Evolutionary conservation across 2,329 filamentous ascomycete genomes (phyloP), one percentile per base, ranked within the genome.

Genomic region (Ampelomyces quisqualis): DNA sequence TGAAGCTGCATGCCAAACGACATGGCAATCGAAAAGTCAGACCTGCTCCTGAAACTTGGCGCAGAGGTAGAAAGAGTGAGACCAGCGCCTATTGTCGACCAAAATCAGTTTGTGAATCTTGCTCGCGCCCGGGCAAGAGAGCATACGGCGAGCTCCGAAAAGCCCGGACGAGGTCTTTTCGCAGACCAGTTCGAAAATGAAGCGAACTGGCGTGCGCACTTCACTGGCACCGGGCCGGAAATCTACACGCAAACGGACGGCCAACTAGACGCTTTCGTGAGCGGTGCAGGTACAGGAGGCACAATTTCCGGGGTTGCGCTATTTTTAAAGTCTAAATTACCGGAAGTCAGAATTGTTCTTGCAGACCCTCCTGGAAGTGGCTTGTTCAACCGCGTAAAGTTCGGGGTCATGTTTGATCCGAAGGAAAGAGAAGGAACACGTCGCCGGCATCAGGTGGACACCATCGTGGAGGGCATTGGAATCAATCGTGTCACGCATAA

Each of bases 341-440:
- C 77, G 0, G 62, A 75, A 8, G 52, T 93, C 43, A 79, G 78
- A 49, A 74, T 97, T 21, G 82, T 97, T 1, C 80, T 98, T 1
- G 91, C 93, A 0, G 93, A 98, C 68, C 94, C 93, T 1, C 90
- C 94, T 65, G 93, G 93, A 7, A 95, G 88, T 64, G 93, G 93
- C 0, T 74, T 98, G 18, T 96, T 86, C 74, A 95, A 98, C 72
- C 86, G 88, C 62, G 78, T 98, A 52, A 86, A 86, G 55, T 88
- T 93, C 68, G 93, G 91, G 4, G 93, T 98, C 47, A 95, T 98
- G 88, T 98, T 96, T 70, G 86, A 90, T 45, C 61, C 78, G 1
- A 94, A 88, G 20, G 93, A 98, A 71, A 81, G 79, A 51, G 93
- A 98, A 74, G 93, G 93, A 3, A 97, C 91, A 9, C 77, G 93